A percentile compares a stretch with the other conserved stretches of the same genome.
These are phyloP conservation scores for Alternaria sp. DNA, from an alignment of 2,329 filamentous ascomycete species.

Conservation along the genomic window DNA sequence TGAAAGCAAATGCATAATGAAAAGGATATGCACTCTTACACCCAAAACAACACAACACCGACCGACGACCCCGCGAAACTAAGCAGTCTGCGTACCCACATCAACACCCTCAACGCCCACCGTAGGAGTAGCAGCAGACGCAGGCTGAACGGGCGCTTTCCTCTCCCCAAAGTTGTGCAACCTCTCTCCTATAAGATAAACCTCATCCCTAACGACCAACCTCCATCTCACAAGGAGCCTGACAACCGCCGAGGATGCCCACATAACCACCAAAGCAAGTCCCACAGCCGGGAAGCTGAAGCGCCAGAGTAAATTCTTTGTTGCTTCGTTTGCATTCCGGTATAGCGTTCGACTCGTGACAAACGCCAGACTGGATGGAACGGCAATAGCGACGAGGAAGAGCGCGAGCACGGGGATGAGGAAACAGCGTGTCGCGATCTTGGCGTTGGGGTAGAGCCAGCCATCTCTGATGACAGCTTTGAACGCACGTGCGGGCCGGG, in stretches of 20 bases:
- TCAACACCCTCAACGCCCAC: background rate
- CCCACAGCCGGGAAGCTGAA: conserved; percentile 75
- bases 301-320: conserved; percentile 63
- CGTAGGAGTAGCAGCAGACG: background rate
- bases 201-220: conserved; percentile 85
- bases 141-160: conserved; percentile 17
- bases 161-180: conserved; percentile 89
- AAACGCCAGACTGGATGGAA: conserved; percentile 68
- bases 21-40: background rate
- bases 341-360: conserved; percentile 54
- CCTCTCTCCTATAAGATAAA: conserved; percentile 92
- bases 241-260: conserved; percentile 57
- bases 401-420: conserved; percentile 74
- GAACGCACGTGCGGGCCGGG: conserved; percentile 75
- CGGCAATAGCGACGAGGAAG: conserved; percentile 66
- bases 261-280: conserved; percentile 54
- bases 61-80: background rate
- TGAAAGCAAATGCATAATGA: background rate
- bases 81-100: background rate
- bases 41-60: conserved; percentile 2
- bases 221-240: conserved; percentile 77
- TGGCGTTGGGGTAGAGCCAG: conserved; percentile 78
- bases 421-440: conserved; percentile 82
- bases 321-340: conserved; percentile 52
- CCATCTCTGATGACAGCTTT: conserved; percentile 72